A percentile compares a stretch with the other conserved stretches of the same genome.
phyloP scores from a whole-genome alignment of 805 yeast genomes.

The Vanderwaltozyma tropicalis region DNA sequence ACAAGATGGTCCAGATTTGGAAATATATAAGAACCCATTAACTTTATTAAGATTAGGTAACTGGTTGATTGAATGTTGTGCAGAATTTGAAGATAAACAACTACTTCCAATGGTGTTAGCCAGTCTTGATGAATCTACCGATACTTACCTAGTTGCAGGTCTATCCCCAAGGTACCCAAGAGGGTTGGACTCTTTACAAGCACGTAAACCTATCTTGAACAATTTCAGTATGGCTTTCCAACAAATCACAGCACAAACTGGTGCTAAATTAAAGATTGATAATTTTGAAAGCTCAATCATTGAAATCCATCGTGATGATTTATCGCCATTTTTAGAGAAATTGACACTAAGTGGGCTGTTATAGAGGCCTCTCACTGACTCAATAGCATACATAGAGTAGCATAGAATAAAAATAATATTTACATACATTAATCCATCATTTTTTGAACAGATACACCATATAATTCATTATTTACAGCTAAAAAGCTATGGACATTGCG shows the following conservation, averaged over 20 bases:
- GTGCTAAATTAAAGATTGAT: slow-evolving; percentile 83
- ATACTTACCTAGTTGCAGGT: slow-evolving; percentile 81
- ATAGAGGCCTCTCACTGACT: too few relatives aligned
- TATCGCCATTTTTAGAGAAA: slow-evolving; percentile 77
- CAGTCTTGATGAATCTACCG: slow-evolving; percentile 58
- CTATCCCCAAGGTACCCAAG: slow-evolving; percentile 72
- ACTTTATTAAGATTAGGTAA: slow-evolving; percentile 74
- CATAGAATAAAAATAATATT: too few relatives aligned
- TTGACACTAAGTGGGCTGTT: slow-evolving; percentile 63
- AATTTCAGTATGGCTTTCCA: slow-evolving; percentile 89
- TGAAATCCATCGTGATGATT: slow-evolving; percentile 79
- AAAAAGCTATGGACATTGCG: neutral
- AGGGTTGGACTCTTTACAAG: slow-evolving; percentile 28
- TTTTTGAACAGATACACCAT: too few relatives aligned
- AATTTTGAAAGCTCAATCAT: slow-evolving; percentile 92
- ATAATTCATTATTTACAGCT: too few relatives aligned
- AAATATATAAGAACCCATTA: slow-evolving; percentile 73
- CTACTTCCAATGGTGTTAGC: slow-evolving; percentile 80
- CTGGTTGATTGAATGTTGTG: slow-evolving; percentile 85
- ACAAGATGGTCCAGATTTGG: slow-evolving; percentile 78
- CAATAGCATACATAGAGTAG: too few relatives aligned
- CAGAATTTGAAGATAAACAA: slow-evolving; percentile 57
- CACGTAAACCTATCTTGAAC: slow-evolving; percentile 46
- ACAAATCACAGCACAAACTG: slow-evolving; percentile 71
- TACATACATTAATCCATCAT: too few relatives aligned